phyloP scores from a whole-genome alignment of 2,329 filamentous ascomycete species.

The Colletotrichum tanaceti region DNA sequence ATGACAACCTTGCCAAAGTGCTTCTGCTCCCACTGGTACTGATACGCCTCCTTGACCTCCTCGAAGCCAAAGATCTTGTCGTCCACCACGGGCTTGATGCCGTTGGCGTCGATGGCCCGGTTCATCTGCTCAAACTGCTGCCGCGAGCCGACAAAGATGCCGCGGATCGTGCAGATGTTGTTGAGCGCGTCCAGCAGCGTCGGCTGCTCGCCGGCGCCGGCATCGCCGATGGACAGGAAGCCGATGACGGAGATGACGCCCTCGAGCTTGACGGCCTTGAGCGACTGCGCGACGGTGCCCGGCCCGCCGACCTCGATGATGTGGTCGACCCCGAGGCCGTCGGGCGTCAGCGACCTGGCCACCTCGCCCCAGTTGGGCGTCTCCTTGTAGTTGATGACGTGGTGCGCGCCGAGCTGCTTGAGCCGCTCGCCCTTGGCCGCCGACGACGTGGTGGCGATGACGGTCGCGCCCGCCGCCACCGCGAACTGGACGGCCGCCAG shows the following conservation, averaged over 20 bases:
- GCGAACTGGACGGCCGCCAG: constrained; percentile 73
- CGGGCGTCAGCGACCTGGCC: constrained; percentile 54
- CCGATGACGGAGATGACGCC: constrained; percentile 59
- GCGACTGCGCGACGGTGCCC: constrained; percentile 57
- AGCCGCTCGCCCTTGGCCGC: constrained; percentile 57
- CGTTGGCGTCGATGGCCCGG: constrained; percentile 36
- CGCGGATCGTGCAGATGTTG: constrained; percentile 38
- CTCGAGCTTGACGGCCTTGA: constrained; percentile 58
- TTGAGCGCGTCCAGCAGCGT: constrained; percentile 36
- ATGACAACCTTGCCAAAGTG: constrained; percentile 38
- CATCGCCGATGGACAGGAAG: constrained; percentile 29
- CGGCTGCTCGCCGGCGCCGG: constrained; percentile 11
- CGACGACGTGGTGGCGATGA: constrained; percentile 62
- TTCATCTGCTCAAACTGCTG: constrained; percentile 40
- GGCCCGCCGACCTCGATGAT: constrained; percentile 62
- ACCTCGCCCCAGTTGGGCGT: constrained; percentile 59
- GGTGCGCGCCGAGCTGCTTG: constrained; percentile 60
- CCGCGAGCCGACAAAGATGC: constrained; percentile 33
- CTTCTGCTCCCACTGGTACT: constrained; percentile 35
- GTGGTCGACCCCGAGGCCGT: constrained; percentile 59
- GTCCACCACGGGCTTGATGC: constrained; percentile 35
- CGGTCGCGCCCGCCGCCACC: constrained; percentile 60
- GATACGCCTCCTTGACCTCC: constrained; percentile 39
- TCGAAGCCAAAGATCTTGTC: constrained; percentile 35
- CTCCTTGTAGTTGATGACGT: constrained; percentile 63